Percentiles rank a stretch among this genome's conserved stretches.
Evolutionary conservation across 2,329 filamentous ascomycete species (phyloP).

Genomic region (Cytospora piceicola): DNA sequence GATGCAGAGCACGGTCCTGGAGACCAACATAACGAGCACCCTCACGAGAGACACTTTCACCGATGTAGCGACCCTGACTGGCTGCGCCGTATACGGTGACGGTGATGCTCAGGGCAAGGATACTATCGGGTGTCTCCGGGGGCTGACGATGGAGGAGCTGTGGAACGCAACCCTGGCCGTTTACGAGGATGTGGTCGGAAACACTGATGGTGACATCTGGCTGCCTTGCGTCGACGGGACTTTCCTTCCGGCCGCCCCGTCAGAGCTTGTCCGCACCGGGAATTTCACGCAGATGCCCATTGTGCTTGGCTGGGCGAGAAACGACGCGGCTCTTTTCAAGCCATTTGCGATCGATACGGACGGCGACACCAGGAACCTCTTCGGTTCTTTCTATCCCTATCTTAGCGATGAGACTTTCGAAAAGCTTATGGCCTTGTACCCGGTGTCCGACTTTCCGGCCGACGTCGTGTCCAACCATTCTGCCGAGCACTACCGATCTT

Average conservation of each 20-base stretch:
- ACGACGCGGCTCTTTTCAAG: conserved; percentile 7
- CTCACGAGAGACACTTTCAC: conserved; percentile 10
- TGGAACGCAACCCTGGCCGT: background rate
- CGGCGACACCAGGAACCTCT: background rate
- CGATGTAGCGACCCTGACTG: background rate
- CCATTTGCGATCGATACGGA: conserved; percentile 1
- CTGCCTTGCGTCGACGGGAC: conserved; percentile 2
- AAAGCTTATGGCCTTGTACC: conserved; percentile 1
- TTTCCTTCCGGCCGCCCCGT: conserved; percentile 2
- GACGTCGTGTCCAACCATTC: background rate
- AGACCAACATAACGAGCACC: conserved; percentile 10
- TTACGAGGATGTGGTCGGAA: background rate
- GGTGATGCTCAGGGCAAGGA: background rate
- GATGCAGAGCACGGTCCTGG: conserved; percentile 10
- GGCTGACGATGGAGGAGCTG: conserved; percentile 3
- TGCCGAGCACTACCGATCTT: conserved; percentile 1
- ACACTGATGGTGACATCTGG: conserved; percentile 10
- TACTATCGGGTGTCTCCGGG: background rate
- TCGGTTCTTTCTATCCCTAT: conserved; percentile 1
- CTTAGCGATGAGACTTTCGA: conserved; percentile 5
- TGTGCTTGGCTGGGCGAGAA: conserved; percentile 8
- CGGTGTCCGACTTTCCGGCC: conserved; percentile 3
- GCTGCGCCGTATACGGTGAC: background rate
- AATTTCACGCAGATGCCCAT: conserved; percentile 13
- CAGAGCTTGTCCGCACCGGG: background rate